Evolutionary conservation across 1,139 yeast species (phyloP).

Genomic region (Lodderomyces jiufengensis): DNA sequence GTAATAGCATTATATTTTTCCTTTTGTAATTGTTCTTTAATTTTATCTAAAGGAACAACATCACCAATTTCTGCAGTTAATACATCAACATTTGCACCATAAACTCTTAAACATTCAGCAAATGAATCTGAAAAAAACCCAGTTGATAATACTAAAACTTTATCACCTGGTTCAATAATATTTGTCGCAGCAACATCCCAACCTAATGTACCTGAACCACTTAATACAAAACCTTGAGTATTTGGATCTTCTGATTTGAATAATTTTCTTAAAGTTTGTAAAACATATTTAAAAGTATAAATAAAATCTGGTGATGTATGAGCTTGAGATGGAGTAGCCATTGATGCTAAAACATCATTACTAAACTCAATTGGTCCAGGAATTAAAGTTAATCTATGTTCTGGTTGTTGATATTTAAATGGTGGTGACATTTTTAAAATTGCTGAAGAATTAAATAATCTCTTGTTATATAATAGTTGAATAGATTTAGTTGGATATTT

Average conservation of each 20-base stretch:
- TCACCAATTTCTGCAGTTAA: conserved; percentile 70
- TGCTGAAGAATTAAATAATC: background rate
- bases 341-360: conserved; percentile 74
- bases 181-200: conserved; percentile 91
- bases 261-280: conserved; percentile 65
- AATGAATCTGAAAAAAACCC: conserved; percentile 89
- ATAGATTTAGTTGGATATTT: background rate
- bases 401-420: conserved; percentile 32
- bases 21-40: conserved; percentile 52
- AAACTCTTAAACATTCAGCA: conserved; percentile 71
- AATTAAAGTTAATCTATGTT: conserved; percentile 63
- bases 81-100: conserved; percentile 70
- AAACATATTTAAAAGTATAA: conserved; percentile 64
- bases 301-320: conserved; percentile 91
- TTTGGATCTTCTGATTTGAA: conserved; percentile 64
- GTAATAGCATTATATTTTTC: conserved; percentile 67
- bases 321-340: conserved; percentile 82
- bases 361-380: conserved; percentile 96
- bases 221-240: conserved; percentile 75
- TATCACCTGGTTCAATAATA: conserved; percentile 61
- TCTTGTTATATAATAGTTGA: background rate
- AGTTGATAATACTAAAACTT: conserved; percentile 81
- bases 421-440: conserved; percentile 10
- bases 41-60: conserved; percentile 53
- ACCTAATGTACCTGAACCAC: conserved; percentile 94